These are phyloP conservation scores for Rhodotorula sp. DNA, from an alignment of 1,284 basidiomycete genomes.

Conservation along the genomic window DNA sequence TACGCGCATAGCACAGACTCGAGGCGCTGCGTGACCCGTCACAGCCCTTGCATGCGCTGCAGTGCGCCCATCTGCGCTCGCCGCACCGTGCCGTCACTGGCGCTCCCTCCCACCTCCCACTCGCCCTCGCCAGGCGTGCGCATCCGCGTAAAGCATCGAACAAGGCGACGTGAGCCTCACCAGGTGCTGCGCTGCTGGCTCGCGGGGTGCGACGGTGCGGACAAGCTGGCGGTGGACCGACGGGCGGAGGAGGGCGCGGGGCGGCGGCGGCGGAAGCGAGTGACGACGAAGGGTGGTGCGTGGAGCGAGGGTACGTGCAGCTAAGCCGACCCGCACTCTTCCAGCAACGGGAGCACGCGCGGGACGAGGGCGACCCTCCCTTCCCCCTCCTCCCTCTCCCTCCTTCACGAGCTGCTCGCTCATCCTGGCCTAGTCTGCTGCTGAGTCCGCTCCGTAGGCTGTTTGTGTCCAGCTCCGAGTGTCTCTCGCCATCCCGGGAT, in stretches of 20 bases:
- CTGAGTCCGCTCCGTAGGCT: too few relatives aligned
- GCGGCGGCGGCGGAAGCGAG: neutral
- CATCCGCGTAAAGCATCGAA: neutral
- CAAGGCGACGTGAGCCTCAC: neutral
- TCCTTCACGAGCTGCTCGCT: too few relatives aligned
- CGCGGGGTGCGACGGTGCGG: neutral
- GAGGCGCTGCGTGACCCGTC: neutral
- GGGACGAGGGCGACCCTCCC: too few relatives aligned
- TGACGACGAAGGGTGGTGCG: too few relatives aligned
- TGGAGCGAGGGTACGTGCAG: neutral
- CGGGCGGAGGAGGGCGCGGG: neutral
- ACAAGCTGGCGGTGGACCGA: neutral
- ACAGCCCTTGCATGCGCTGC: neutral
- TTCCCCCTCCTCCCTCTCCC: too few relatives aligned
- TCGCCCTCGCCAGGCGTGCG: neutral
- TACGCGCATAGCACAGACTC: rapidly evolving
- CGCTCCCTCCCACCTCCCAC: neutral
- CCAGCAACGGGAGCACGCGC: too few relatives aligned
- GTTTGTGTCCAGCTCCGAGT: too few relatives aligned
- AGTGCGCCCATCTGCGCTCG: neutral
- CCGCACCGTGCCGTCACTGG: neutral
- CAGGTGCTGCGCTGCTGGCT: neutral
- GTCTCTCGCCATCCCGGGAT: too few relatives aligned
- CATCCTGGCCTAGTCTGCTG: too few relatives aligned
- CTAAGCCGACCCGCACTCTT: neutral